phyloP scores from a whole-genome alignment of 2,329 filamentous ascomycete species.

The Graphilbum sp. region DNA sequence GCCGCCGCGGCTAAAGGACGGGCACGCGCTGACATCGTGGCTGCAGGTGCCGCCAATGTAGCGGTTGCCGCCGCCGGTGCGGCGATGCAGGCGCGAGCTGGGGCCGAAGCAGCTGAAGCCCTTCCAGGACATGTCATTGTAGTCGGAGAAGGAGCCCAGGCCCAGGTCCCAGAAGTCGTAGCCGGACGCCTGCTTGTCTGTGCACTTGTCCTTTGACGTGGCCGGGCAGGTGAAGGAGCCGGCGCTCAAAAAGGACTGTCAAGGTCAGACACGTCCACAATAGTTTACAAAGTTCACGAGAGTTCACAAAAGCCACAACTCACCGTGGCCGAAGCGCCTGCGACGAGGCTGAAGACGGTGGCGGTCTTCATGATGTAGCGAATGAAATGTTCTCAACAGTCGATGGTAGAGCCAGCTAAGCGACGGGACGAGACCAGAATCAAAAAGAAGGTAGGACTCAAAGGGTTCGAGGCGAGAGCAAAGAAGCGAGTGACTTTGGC shows the following conservation, averaged over 20 bases:
- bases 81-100: conserved; percentile 37
- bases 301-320: conserved; percentile 2
- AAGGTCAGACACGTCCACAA: neutral
- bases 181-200: conserved; percentile 47
- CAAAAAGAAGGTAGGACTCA: conserved; percentile 11
- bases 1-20: too few species aligned
- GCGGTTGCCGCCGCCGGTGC: conserved; percentile 35
- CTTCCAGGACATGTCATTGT: conserved; percentile 57
- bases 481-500: conserved; percentile 43
- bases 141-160: conserved; percentile 44
- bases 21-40: conserved; percentile 27
- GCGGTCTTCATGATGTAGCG: conserved; percentile 30
- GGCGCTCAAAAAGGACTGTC: conserved; percentile 15
- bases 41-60: conserved; percentile 41
- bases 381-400: neutral
- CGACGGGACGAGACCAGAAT: conserved; percentile 7
- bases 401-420: conserved; percentile 10
- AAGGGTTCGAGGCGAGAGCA: conserved; percentile 20
- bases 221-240: conserved; percentile 47
- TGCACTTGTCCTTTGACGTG: conserved; percentile 66
- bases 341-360: conserved; percentile 30
- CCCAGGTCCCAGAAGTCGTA: conserved; percentile 55
- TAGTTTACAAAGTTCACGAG: too few species aligned
- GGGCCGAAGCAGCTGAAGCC: conserved; percentile 53
- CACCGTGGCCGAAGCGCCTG: conserved; percentile 31